Evolutionary conservation across 2,329 filamentous ascomycete genomes (phyloP).

Genomic region (Sporothrix mexicana): DNA sequence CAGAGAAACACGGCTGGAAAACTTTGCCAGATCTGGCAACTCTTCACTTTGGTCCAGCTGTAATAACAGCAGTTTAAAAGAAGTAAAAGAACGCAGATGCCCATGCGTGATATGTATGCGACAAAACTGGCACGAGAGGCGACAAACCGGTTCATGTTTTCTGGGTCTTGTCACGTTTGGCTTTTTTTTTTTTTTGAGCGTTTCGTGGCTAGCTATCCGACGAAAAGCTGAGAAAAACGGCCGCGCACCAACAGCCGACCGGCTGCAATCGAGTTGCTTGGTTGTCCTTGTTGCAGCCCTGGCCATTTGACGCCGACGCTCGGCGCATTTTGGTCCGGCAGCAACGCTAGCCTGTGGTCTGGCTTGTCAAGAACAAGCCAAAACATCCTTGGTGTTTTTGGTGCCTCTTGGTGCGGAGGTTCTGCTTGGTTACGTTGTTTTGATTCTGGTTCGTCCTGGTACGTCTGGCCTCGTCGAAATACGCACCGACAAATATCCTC

Average conservation of each 20-base stretch:
- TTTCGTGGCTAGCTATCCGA: background rate
- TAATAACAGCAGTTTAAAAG: no score
- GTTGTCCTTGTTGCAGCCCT: background rate
- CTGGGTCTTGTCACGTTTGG: background rate
- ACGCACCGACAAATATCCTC: background rate
- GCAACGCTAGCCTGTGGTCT: background rate
- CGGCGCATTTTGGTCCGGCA: constrained; percentile 15
- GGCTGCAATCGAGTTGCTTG: background rate
- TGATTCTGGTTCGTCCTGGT: background rate
- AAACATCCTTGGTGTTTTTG: background rate
- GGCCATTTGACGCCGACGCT: constrained; percentile 5
- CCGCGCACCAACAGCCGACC: constrained; percentile 23
- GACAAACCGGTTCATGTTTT: constrained; percentile 13
- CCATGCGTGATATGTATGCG: no score
- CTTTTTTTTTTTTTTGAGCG: background rate
- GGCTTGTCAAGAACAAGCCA: background rate
- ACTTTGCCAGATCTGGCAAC: no score
- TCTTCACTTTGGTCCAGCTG: no score
- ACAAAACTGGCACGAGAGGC: background rate
- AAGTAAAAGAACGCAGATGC: no score
- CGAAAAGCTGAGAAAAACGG: background rate
- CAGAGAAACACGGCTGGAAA: no score
- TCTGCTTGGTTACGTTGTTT: background rate
- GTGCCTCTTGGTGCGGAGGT: background rate
- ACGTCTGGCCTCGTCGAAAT: no score